A percentile compares a stretch with the other conserved stretches of the same genome.
Evolutionary conservation across 495 filamentous ascomycete genomes (phyloP).

Genomic region (Hypoxylon trugodes): DNA sequence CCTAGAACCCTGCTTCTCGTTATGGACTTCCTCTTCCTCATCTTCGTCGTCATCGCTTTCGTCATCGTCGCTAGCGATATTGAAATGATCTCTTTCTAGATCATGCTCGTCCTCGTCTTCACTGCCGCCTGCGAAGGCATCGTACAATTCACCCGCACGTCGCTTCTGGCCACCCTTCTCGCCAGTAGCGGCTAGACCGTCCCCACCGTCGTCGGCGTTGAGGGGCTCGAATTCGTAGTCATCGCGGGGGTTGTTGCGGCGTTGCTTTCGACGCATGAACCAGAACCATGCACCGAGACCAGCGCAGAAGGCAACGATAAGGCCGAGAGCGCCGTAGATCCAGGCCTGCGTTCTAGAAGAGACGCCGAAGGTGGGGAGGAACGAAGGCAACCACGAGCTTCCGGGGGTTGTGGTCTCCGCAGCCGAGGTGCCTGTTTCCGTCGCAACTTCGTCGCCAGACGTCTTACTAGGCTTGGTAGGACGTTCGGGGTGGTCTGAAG

Average conservation of each 20-base stretch:
- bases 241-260: conserved; percentile 76
- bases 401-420: conserved; percentile 52
- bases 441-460: conserved; percentile 51
- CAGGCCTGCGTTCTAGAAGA: conserved; percentile 89
- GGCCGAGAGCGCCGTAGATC: conserved; percentile 87
- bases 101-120: conserved; percentile 75
- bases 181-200: conserved; percentile 40
- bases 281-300: conserved; percentile 82
- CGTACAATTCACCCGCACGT: conserved; percentile 85
- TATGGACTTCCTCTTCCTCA: neutral
- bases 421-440: conserved; percentile 43
- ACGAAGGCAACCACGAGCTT: conserved; percentile 80
- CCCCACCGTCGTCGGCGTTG: conserved; percentile 80
- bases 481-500: conserved; percentile 78
- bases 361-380: conserved; percentile 94
- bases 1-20: conserved; percentile 27
- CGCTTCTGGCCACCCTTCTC: conserved; percentile 54
- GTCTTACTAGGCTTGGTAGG: conserved; percentile 66
- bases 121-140: conserved; percentile 84
- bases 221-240: conserved; percentile 96
- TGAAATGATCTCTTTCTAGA: conserved; percentile 42
- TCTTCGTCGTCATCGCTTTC: conserved; percentile 20
- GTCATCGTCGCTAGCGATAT: conserved; percentile 33
- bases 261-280: conserved; percentile 77
- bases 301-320: conserved; percentile 86